phyloP scores from a whole-genome alignment of 1,284 basidiomycete genomes.

The Trametes hirsuta region DNA sequence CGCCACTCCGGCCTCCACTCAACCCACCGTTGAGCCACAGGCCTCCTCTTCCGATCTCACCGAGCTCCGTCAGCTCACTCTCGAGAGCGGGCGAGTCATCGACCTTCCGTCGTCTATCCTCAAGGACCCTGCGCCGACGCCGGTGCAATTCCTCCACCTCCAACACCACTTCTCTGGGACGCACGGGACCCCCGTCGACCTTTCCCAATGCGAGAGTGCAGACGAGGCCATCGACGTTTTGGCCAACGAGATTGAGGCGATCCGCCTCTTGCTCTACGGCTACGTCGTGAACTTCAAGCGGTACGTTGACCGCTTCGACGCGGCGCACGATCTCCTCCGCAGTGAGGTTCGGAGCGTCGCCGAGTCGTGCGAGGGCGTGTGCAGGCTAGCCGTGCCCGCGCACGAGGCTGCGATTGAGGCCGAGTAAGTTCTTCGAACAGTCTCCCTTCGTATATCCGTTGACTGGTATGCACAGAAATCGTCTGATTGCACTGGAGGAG shows the following conservation, averaged over 20 bases:
- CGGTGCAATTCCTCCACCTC: slow-evolving; percentile 19
- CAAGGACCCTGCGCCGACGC: slow-evolving; percentile 9
- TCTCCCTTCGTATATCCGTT: background rate
- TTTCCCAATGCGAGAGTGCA: slow-evolving; percentile 9
- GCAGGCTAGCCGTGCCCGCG: background rate
- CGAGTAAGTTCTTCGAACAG: background rate
- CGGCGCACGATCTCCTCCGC: slow-evolving; percentile 1
- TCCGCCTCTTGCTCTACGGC: slow-evolving; percentile 17
- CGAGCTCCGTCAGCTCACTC: slow-evolving; percentile 9
- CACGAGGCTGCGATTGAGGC: background rate
- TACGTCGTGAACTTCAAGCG: slow-evolving; percentile 13
- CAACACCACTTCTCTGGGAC: slow-evolving; percentile 12
- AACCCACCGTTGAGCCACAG: background rate
- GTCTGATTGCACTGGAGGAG: background rate
- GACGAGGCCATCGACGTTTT: slow-evolving; percentile 19
- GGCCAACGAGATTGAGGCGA: slow-evolving; percentile 18
- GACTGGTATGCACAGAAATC: background rate
- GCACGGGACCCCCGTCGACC: background rate
- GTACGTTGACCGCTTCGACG: slow-evolving; percentile 14
- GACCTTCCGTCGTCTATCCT: slow-evolving; percentile 17
- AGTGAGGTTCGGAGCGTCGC: slow-evolving; percentile 1
- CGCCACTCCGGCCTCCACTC: background rate
- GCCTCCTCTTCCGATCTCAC: background rate
- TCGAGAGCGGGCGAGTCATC: slow-evolving; percentile 14
- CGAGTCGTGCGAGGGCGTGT: slow-evolving; percentile 9